Conservation (phyloP, 2,329 filamentous ascomycete genomes). For the Lomentospora prolificans region DNA sequence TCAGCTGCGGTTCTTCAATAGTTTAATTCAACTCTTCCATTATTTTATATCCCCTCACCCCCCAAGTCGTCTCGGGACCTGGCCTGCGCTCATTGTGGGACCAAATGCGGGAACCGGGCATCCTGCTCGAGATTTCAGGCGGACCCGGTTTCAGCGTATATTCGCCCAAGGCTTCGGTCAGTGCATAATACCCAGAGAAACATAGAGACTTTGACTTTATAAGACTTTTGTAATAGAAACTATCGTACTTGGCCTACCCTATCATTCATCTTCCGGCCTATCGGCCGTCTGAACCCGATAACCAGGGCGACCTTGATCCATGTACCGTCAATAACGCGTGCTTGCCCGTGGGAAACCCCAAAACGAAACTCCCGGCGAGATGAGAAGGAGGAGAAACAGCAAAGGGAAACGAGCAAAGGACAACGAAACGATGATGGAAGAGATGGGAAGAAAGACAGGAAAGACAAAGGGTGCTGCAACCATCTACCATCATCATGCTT, state of each 20-base stretch:
- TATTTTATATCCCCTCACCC: neutral
- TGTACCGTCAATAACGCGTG: neutral
- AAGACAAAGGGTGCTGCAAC: neutral
- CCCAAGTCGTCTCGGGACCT: neutral
- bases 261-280: neutral
- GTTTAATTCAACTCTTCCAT: neutral
- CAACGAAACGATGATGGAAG: neutral
- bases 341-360: neutral
- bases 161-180: too few species aligned
- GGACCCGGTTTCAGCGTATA: too few species aligned
- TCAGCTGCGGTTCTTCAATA: neutral
- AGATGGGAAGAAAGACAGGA: neutral
- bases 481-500: constrained; percentile 1
- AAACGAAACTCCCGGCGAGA: neutral
- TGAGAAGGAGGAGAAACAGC: neutral
- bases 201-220: neutral
- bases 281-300: neutral
- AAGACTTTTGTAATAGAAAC: neutral
- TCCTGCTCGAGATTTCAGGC: too few species aligned
- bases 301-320: neutral
- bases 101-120: too few species aligned
- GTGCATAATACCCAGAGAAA: too few species aligned
- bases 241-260: neutral
- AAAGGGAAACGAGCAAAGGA: neutral
- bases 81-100: too few species aligned